Evolutionary conservation across 1,284 basidiomycete species (phyloP).

Genomic region (Apiotrichum mycotoxinovorans): DNA sequence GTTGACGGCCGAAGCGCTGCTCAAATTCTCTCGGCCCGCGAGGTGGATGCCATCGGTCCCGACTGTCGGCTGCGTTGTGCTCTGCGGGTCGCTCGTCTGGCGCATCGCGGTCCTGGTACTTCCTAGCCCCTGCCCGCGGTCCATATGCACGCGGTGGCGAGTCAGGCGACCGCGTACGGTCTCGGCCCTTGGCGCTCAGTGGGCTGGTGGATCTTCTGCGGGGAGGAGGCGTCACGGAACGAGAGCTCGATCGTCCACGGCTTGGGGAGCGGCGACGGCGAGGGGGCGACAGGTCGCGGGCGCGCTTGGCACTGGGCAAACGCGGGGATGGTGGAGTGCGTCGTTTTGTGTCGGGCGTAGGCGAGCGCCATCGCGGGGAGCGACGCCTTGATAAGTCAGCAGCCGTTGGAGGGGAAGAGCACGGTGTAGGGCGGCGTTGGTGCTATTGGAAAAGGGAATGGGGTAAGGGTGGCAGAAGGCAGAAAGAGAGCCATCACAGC

Average conservation of each 20-base stretch:
- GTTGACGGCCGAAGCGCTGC: not conserved
- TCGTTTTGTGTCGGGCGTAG: slow-evolving; percentile 7
- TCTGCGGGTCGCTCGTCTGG: slow-evolving; percentile 2
- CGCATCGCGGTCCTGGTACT: slow-evolving; percentile 9
- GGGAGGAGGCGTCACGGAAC: slow-evolving; percentile 1
- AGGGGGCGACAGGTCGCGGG: slow-evolving; percentile 9
- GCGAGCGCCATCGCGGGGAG: slow-evolving; percentile 8
- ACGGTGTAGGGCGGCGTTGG: not conserved
- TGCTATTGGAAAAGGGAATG: not conserved
- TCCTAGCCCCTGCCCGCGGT: slow-evolving; percentile 13
- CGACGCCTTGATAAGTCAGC: not conserved
- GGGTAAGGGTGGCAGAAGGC: not conserved
- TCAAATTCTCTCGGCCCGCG: not conserved
- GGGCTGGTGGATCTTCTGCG: not conserved
- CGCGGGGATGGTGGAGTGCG: slow-evolving; percentile 7
- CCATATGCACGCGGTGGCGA: slow-evolving; percentile 1
- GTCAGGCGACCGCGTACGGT: slow-evolving; percentile 16
- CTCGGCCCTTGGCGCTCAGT: slow-evolving; percentile 10
- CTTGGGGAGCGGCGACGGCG: not conserved
- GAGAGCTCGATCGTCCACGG: not conserved
- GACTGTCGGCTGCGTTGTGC: not conserved
- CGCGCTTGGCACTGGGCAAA: slow-evolving; percentile 9
- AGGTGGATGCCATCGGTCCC: slow-evolving; percentile 2
- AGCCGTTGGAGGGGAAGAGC: not conserved
- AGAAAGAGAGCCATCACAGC: too few species aligned